Evolutionary conservation across 306 rosid genomes (phyloP).

Genomic region (Begonia loranthoides): DNA sequence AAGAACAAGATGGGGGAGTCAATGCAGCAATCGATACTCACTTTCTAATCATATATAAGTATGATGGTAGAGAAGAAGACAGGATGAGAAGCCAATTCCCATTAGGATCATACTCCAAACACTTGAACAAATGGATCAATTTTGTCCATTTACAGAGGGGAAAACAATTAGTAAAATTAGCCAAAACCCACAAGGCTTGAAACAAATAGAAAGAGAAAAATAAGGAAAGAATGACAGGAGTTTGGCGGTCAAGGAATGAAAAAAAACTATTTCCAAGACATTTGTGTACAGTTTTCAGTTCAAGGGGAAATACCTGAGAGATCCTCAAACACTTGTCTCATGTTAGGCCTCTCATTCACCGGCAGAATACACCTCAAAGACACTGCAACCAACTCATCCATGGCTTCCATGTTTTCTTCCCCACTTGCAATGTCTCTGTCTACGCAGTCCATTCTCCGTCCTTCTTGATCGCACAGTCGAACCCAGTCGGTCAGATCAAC

Average conservation of each 20-base stretch:
- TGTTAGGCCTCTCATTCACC: constrained; percentile 99
- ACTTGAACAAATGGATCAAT: constrained; percentile 46
- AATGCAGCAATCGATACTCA: no score
- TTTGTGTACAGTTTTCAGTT: constrained; percentile 46
- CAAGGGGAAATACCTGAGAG: constrained; percentile 66
- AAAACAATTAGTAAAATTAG: constrained; percentile 42
- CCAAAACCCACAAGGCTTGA: constrained; percentile 57
- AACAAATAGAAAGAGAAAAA: constrained; percentile 30
- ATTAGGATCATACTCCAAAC: constrained; percentile 50
- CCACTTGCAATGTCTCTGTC: constrained; percentile 89
- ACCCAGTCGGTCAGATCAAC: constrained; percentile 99
- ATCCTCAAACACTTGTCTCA: constrained; percentile 89
- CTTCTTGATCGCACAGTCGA: constrained; percentile 84
- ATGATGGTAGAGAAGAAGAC: not conserved
- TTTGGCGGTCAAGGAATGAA: constrained; percentile 54
- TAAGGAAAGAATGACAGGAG: constrained; percentile 21
- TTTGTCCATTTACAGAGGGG: constrained; percentile 68
- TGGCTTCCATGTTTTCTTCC: constrained; percentile 63
- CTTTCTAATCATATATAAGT: no score
- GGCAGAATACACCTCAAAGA: constrained; percentile 91
- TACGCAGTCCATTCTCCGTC: constrained; percentile 84
- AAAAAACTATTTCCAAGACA: constrained; percentile 67
- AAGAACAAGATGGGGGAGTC: no score
- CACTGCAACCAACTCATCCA: constrained; percentile 72
- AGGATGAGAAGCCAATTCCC: constrained; percentile 12